A percentile compares a stretch with the other conserved stretches of the same genome.
phyloP scores from a whole-genome alignment of 2,329 filamentous ascomycete species.

The Dactylellina leptospora region DNA sequence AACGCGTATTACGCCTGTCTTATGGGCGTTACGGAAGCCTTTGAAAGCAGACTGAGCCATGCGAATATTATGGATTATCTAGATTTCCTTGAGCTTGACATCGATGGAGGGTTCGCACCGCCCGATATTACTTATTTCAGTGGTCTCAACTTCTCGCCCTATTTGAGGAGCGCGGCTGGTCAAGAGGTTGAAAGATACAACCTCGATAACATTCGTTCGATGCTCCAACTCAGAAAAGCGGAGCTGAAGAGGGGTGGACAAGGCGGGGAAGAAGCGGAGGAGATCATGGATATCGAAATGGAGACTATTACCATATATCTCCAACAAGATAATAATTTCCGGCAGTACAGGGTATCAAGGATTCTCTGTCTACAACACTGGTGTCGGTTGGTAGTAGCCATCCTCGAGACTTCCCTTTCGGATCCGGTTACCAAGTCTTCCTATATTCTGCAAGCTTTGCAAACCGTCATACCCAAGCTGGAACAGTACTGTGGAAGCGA shows the following conservation, averaged over 20 bases:
- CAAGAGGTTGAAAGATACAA: constrained; percentile 68
- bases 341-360: constrained; percentile 61
- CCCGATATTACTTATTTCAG: constrained; percentile 53
- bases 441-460: constrained; percentile 85
- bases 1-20: constrained; percentile 60
- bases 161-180: constrained; percentile 56
- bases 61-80: constrained; percentile 89
- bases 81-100: constrained; percentile 80
- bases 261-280: constrained; percentile 64
- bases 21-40: constrained; percentile 50
- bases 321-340: constrained; percentile 66
- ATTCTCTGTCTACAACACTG: constrained; percentile 79
- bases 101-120: constrained; percentile 61
- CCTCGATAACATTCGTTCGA: constrained; percentile 74
- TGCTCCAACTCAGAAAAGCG: constrained; percentile 74
- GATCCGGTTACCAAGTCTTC: constrained; percentile 75
- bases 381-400: constrained; percentile 83
- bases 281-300: constrained; percentile 68
- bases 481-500: constrained; percentile 78
- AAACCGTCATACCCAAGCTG: constrained; percentile 86
- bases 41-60: constrained; percentile 59
- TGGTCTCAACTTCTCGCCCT: constrained; percentile 55
- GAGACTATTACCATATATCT: constrained; percentile 70
- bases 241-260: constrained; percentile 67
- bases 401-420: constrained; percentile 83